Evolutionary conservation across 2,329 filamentous ascomycete species (phyloP), one percentile per base, ranked within the genome.

Genomic region (Paraconiothyrium brasiliense): DNA sequence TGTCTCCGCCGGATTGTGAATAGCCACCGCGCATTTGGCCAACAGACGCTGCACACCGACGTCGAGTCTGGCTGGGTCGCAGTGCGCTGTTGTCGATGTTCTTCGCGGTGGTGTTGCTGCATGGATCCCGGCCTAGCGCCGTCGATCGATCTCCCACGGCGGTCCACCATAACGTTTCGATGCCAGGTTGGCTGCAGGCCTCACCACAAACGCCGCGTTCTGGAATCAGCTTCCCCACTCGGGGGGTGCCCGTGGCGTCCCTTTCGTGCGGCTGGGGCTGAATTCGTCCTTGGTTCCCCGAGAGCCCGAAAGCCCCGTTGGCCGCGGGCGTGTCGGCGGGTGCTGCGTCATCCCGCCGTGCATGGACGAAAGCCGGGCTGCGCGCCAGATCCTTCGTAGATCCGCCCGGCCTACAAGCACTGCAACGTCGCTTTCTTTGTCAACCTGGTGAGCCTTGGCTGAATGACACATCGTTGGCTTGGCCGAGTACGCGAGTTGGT

Each of bases 301-400:
- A 46, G 27, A 16, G 39, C 24, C 39, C 39, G 50, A 54, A 37
- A 46, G 52, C 27, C 49, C 34, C 22, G 34, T 11, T 14, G 9
- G 16, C 32, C 34, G 49, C 16, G 22, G 20, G 20, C 20, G 1
- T 5, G 30, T 10, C 34, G n/a, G 3, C 20, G 13, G 34, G 9
- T 16, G 52, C 16, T 46, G 39, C 52, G 52, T 55, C 52, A 55
- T 55, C 22, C 39, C 16, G 10, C n/a, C 14, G 8, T 16, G 4
- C 20, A 22, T n/a, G 52, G 39, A 55, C 52, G 52, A 44, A 55
- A 32, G 39, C 22, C 37, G 52, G 47, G 4, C 32, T 20, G 49
- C 7, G n/a, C 32, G 20, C 16, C n/a, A 52, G 49, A 52, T 52
- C 34, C 7, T 52, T 27, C 9, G 49, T 27, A 24, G 49, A 3